These are phyloP conservation scores for Penicillium frequentans DNA, from an alignment of 2,329 filamentous ascomycete species.

Conservation along the genomic window DNA sequence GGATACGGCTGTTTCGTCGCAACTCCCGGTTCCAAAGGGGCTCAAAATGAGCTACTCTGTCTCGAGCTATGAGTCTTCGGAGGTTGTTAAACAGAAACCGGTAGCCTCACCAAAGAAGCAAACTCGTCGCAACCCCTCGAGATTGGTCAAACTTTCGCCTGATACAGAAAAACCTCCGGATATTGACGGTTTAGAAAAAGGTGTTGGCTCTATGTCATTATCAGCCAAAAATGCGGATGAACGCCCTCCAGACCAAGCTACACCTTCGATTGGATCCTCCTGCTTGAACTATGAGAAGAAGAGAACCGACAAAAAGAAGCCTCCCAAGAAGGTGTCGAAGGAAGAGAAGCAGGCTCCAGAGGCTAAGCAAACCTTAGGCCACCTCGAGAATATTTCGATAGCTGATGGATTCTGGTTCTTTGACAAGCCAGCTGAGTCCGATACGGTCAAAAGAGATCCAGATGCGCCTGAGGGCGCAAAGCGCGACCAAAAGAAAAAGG, in stretches of 20 bases:
- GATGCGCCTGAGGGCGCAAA: background rate
- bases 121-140: background rate
- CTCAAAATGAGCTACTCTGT: background rate
- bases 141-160: background rate
- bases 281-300: background rate
- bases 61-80: background rate
- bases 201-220: slow-evolving; percentile 21
- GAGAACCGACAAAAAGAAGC: background rate
- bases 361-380: background rate
- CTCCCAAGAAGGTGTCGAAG: background rate
- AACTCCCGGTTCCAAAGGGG: background rate
- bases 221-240: slow-evolving; percentile 3
- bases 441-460: slow-evolving; percentile 5
- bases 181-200: slow-evolving; percentile 19
- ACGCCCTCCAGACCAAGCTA: background rate
- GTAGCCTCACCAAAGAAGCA: background rate
- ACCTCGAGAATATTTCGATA: slow-evolving; percentile 22
- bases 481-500: slow-evolving; percentile 1
- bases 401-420: slow-evolving; percentile 27
- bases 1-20: background rate
- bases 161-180: background rate
- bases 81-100: background rate
- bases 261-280: background rate
- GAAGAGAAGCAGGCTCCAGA: background rate
- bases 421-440: slow-evolving; percentile 11